Percentiles rank a stretch among this genome's conserved stretches.
Evolutionary conservation across 768 basidiomycete genomes (phyloP).

Genomic region (Xerocomellus amylosporus): DNA sequence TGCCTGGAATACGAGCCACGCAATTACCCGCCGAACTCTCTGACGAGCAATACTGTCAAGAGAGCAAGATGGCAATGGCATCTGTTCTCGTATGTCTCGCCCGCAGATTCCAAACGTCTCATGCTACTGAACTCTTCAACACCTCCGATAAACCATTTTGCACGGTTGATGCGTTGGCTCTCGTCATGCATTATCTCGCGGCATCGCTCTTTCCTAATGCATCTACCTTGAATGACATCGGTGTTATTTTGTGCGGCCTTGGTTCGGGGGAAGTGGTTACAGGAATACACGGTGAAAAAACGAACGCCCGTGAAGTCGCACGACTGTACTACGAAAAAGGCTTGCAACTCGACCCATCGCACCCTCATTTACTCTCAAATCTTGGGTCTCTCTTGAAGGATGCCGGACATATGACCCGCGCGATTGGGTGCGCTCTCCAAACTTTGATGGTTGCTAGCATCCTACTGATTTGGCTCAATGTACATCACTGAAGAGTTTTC

Average conservation of each 20-base stretch:
- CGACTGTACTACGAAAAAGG: conserved; percentile 45
- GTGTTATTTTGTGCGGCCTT: conserved; percentile 44
- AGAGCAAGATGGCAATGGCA: conserved; percentile 35
- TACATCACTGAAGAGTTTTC: conserved; percentile 34
- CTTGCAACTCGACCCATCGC: conserved; percentile 41
- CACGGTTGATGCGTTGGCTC: conserved; percentile 36
- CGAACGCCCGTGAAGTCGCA: conserved; percentile 38
- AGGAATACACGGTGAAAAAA: conserved; percentile 15
- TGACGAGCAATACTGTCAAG: conserved; percentile 22
- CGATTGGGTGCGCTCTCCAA: conserved; percentile 37
- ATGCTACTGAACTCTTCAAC: conserved; percentile 23
- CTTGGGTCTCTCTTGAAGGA: conserved; percentile 51
- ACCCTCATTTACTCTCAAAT: conserved; percentile 51
- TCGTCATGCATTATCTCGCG: conserved; percentile 49
- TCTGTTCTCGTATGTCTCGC: conserved; percentile 46
- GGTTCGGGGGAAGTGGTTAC: conserved; percentile 20
- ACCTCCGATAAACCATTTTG: conserved; percentile 29
- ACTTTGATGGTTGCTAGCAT: neutral
- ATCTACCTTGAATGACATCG: conserved; percentile 49
- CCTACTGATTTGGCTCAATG: conserved; percentile 1
- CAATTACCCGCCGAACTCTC: conserved; percentile 25
- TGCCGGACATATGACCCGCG: conserved; percentile 40
- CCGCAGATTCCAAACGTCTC: conserved; percentile 39
- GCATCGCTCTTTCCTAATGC: conserved; percentile 43
- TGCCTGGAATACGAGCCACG: conserved; percentile 34